Conservation (phyloP, 73 alveolate species). For the Paraurostyla sp. region DNA sequence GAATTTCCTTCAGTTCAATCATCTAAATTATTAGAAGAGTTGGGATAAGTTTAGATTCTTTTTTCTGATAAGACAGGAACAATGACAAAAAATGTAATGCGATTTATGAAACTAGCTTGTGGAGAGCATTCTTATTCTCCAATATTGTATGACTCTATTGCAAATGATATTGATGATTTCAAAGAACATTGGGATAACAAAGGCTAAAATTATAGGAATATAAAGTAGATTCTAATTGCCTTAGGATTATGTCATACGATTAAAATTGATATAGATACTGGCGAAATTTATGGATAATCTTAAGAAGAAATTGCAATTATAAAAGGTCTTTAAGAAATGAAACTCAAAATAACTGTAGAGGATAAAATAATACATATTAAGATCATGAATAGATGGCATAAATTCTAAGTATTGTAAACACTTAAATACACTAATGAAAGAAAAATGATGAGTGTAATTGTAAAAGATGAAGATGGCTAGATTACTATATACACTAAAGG, state of each 20-base stretch:
- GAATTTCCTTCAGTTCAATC: constrained; percentile 80
- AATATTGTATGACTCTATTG: background rate
- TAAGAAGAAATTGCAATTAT: constrained; percentile 41
- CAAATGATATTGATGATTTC: background rate
- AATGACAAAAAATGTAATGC: constrained; percentile 88
- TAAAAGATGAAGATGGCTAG: constrained; percentile 58
- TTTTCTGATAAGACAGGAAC: constrained; percentile 95
- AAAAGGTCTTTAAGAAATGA: constrained; percentile 51
- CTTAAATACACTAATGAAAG: constrained; percentile 65
- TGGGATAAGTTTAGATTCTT: constrained; percentile 75
- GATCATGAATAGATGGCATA: background rate
- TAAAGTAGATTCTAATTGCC: constrained; percentile 69
- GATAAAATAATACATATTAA: constrained; percentile 61
- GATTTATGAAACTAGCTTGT: constrained; percentile 71
- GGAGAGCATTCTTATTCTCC: constrained; percentile 67
- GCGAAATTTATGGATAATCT: constrained; percentile 54
- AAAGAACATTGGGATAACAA: constrained; percentile 39
- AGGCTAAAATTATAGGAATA: constrained; percentile 75
- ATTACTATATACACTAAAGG: constrained; percentile 57
- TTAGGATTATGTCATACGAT: constrained; percentile 75
- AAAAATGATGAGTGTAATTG: constrained; percentile 70
- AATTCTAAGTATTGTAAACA: background rate
- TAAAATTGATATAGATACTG: constrained; percentile 65
- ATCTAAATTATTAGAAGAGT: constrained; percentile 69
- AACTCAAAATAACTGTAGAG: constrained; percentile 67